phyloP scores from a whole-genome alignment of 2,329 filamentous ascomycete genomes.

The Blumeriella jaapii region DNA sequence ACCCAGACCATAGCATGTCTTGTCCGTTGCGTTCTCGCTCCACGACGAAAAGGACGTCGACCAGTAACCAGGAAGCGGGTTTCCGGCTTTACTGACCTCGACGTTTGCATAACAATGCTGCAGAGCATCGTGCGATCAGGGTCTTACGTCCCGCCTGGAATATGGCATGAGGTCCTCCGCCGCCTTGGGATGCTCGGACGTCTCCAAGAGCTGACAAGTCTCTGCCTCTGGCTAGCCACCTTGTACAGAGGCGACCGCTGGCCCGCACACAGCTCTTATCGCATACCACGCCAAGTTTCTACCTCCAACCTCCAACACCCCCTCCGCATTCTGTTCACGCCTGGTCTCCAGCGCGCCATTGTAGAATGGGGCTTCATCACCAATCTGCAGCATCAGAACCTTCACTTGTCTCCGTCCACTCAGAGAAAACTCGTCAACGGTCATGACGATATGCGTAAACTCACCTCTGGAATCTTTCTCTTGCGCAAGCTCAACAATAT shows the following conservation, averaged over 20 bases:
- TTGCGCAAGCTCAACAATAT: constrained; percentile 16
- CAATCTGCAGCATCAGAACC: constrained; percentile 5
- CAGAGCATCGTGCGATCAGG: constrained; percentile 36
- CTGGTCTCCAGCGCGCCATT: constrained; percentile 34
- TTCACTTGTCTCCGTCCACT: not conserved
- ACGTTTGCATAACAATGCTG: constrained; percentile 33
- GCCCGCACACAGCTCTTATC: constrained; percentile 2
- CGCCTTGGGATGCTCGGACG: constrained; percentile 45
- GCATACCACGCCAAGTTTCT: constrained; percentile 5
- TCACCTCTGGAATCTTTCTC: constrained; percentile 21
- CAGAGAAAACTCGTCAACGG: constrained; percentile 1
- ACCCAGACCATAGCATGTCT: constrained; percentile 34
- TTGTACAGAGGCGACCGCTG: too few relatives aligned
- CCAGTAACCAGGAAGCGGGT: constrained; percentile 8
- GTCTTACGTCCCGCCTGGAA: constrained; percentile 29
- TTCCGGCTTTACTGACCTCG: constrained; percentile 22
- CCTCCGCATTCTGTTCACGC: constrained; percentile 32
- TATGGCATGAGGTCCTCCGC: constrained; percentile 48
- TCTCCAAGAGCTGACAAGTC: constrained; percentile 38
- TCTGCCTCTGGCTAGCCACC: constrained; percentile 38
- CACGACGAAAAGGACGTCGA: constrained; percentile 24
- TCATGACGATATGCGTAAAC: not conserved
- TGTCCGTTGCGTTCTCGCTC: constrained; percentile 29
- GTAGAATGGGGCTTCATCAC: constrained; percentile 38
- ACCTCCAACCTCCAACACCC: constrained; percentile 22